These are phyloP conservation scores for Exserohilum rostratum DNA, from an alignment of 2,329 filamentous ascomycete species.

Conservation along the genomic window DNA sequence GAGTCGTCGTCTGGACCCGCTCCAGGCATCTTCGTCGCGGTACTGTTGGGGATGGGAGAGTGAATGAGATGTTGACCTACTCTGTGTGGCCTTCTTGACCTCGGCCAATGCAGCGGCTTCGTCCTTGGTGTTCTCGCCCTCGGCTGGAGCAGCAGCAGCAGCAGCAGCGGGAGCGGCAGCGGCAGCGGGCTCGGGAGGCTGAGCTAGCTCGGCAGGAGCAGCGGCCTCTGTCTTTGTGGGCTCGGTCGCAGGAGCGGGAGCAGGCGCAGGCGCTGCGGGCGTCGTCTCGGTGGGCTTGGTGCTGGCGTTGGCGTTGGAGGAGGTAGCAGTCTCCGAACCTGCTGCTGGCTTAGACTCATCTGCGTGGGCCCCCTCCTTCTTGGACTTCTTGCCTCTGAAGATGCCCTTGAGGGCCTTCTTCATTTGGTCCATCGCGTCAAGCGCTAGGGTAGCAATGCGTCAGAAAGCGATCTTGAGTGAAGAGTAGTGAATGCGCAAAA, in stretches of 20 bases:
- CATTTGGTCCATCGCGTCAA: constrained; percentile 43
- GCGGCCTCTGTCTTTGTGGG: constrained; percentile 18
- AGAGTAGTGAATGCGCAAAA: not conserved
- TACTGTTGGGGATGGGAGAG: constrained; percentile 7
- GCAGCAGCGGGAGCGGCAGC: constrained; percentile 19
- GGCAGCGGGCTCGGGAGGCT: constrained; percentile 10
- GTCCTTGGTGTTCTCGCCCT: constrained; percentile 32
- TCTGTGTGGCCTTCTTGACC: constrained; percentile 43
- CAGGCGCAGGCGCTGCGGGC: constrained; percentile 33
- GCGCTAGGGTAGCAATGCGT: constrained; percentile 33
- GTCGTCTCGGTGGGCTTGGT: constrained; percentile 44
- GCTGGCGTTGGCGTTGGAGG: constrained; percentile 23
- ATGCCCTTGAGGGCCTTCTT: constrained; percentile 49
- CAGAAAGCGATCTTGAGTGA: constrained; percentile 5
- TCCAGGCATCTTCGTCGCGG: constrained; percentile 15
- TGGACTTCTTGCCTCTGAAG: constrained; percentile 42
- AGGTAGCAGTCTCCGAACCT: constrained; percentile 30
- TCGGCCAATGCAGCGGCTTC: constrained; percentile 39
- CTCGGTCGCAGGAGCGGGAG: constrained; percentile 33
- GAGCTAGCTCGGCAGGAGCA: constrained; percentile 16
- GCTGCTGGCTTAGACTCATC: constrained; percentile 34
- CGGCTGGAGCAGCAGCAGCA: constrained; percentile 24
- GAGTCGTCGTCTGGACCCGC: constrained; percentile 31
- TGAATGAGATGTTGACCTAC: constrained; percentile 37
- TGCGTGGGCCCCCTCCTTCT: constrained; percentile 36